These are phyloP conservation scores for Nannochloropsis granulata DNA, from an alignment of 108 stramenopile species.

Conservation along the genomic window DNA sequence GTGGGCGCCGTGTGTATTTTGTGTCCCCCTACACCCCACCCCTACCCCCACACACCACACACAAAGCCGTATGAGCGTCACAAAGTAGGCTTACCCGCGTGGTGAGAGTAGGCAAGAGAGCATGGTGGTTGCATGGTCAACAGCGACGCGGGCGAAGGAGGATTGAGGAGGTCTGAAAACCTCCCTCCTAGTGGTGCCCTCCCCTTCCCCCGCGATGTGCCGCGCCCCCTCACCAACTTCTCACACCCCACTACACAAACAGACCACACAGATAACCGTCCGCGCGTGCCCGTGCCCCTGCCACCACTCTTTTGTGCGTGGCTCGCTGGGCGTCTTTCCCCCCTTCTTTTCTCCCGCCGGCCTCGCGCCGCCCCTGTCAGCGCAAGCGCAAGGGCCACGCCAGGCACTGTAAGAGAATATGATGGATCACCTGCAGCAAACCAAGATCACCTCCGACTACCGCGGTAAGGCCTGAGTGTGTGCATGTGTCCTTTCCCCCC, in stretches of 20 bases:
- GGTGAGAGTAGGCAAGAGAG: not conserved
- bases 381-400: not conserved
- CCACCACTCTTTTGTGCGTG: not conserved
- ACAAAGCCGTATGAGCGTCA: no score
- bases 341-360: not conserved
- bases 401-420: not conserved
- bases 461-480: not conserved
- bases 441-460: not conserved
- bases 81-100: not conserved
- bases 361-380: not conserved
- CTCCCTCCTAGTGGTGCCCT: not conserved
- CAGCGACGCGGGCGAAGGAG: not conserved
- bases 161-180: not conserved
- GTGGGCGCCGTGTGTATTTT: no score
- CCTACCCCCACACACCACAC: no score
- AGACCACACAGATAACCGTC: not conserved
- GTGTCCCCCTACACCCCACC: no score
- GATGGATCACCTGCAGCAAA: not conserved
- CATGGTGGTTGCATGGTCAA: not conserved
- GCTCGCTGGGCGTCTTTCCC: not conserved
- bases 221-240: not conserved
- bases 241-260: not conserved
- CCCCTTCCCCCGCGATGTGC: not conserved
- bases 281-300: not conserved
- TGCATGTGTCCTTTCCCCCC: not conserved